Conservation (phyloP, 352 stramenopile genomes). For the Phytophthora europaea region DNA sequence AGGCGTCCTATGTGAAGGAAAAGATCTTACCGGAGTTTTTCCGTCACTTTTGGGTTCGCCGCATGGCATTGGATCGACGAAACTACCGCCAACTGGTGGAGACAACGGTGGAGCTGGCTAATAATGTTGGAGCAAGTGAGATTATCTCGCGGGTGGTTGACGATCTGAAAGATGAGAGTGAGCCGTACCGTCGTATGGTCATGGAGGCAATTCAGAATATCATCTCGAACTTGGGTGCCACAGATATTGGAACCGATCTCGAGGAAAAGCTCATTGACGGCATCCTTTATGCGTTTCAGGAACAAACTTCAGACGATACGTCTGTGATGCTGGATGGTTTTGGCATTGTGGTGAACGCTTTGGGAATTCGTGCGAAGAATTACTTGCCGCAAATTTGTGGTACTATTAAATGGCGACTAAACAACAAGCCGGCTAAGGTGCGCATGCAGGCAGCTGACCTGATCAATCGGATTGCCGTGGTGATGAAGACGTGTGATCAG, state of each 20-base stretch:
- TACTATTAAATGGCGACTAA: slow-evolving; percentile 99
- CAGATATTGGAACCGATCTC: slow-evolving; percentile 96
- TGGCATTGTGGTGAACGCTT: slow-evolving; percentile 98
- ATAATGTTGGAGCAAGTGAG: slow-evolving; percentile 99
- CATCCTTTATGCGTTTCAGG: slow-evolving; percentile 99
- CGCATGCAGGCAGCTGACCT: slow-evolving; percentile 99
- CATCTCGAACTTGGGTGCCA: slow-evolving; percentile 97
- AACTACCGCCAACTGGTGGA: slow-evolving; percentile 99
- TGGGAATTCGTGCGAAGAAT: slow-evolving; percentile 98
- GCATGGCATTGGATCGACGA: slow-evolving; percentile 98
- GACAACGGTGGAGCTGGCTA: slow-evolving; percentile 98
- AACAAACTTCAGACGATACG: slow-evolving; percentile 96
- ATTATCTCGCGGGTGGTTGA: slow-evolving; percentile 98
- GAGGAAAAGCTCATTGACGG: slow-evolving; percentile 99
- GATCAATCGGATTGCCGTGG: slow-evolving; percentile 98
- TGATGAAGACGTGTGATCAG: slow-evolving; percentile 99
- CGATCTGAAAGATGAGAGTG: slow-evolving; percentile 99
- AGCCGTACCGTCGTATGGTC: slow-evolving; percentile 99
- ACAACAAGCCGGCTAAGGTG: slow-evolving; percentile 99
- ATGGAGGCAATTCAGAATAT: slow-evolving; percentile 99
- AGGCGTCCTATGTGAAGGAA: slow-evolving; percentile 98
- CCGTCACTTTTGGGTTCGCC: slow-evolving; percentile 98
- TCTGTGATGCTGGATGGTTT: slow-evolving; percentile 98
- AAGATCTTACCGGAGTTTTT: slow-evolving; percentile 99
- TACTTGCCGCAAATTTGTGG: slow-evolving; percentile 99